Evolutionary conservation across 2,329 filamentous ascomycete species (phyloP), one percentile per base, ranked within the genome.

Genomic region (Fusarium succisae): DNA sequence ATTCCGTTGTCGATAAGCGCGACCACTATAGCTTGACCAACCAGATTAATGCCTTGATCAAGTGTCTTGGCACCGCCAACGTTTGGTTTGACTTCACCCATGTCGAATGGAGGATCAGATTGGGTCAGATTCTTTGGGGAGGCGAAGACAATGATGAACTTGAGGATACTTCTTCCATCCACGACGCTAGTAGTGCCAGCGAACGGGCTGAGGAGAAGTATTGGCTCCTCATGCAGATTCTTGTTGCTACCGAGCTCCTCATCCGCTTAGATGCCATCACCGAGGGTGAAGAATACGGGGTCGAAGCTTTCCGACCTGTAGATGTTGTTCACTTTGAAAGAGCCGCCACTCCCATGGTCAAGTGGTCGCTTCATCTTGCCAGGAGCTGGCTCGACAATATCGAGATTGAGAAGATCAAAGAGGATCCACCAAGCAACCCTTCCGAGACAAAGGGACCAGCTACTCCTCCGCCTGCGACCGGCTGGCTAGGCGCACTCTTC

Each of bases 71-170:
- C 1, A 83, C 89, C 13, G 87, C 90, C 61, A 91, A 92, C 63
- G 88, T 93, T 51, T 94, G 92, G 92, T 87, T 92, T 58, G 92
- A 94, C 80, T 92, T 94, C 73, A 92, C 91, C 26, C 87, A 91
- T 38, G 90, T 94, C 12, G 92, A 94, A 79, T 94, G 92, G 92
- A 88, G 92, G 43, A 92, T 94, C 66, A 87, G 91, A 18, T 84
- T 94, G 3, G 92, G 92, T 12, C 92, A 94, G 81, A 86, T 94
- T 47, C 82, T 94, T 5, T 94, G 92, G 92, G 91, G 88, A 22
- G 83, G 85, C 22, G 82, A 84, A 11, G 79, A 85, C 32, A 87
- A 88, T 47, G 88, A 89, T 72, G 84, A 86, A 53, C 74, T 87
- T n/a, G 85, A 86, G 48, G 89, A 90, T 66, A 85, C 86, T 28